Evolutionary conservation across 352 stramenopile species (phyloP).

Genomic region (Phytophthora pistaciae): DNA sequence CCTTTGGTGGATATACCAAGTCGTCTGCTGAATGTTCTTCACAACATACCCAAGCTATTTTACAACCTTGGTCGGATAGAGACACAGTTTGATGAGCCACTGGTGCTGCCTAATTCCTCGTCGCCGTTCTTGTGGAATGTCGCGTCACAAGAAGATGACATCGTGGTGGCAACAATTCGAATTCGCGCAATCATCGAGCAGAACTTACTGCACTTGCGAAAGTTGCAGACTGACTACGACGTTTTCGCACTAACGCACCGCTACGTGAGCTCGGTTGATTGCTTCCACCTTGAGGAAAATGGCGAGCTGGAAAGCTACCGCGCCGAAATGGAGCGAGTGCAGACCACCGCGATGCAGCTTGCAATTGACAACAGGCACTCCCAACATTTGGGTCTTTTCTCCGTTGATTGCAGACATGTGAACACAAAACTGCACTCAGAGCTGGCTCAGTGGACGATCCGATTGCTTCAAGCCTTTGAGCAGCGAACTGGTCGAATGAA

Average conservation of each 20-base stretch:
- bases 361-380: conserved; percentile 28
- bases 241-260: conserved; percentile 43
- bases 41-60: conserved; percentile 75
- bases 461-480: conserved; percentile 59
- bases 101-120: conserved; percentile 31
- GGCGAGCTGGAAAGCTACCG: conserved; percentile 37
- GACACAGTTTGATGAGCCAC: conserved; percentile 59
- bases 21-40: conserved; percentile 68
- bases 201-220: conserved; percentile 50
- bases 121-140: conserved; percentile 79
- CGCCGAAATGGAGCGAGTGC: conserved; percentile 38
- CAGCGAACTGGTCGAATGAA: conserved; percentile 59
- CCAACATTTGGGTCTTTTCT: conserved; percentile 55
- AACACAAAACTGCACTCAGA: conserved; percentile 52
- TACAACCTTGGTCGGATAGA: conserved; percentile 75
- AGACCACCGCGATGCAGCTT: conserved; percentile 32
- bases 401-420: conserved; percentile 56
- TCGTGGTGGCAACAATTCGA: conserved; percentile 59
- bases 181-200: conserved; percentile 75
- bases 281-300: conserved; percentile 40
- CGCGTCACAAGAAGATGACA: conserved; percentile 64
- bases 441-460: conserved; percentile 49
- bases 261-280: conserved; percentile 55
- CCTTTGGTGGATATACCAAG: conserved; percentile 65
- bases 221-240: conserved; percentile 56